A percentile compares a stretch with the other conserved stretches of the same genome.
Evolutionary conservation across 1,284 basidiomycete genomes (phyloP).

Genomic region (Laetiporus sulphureus): DNA sequence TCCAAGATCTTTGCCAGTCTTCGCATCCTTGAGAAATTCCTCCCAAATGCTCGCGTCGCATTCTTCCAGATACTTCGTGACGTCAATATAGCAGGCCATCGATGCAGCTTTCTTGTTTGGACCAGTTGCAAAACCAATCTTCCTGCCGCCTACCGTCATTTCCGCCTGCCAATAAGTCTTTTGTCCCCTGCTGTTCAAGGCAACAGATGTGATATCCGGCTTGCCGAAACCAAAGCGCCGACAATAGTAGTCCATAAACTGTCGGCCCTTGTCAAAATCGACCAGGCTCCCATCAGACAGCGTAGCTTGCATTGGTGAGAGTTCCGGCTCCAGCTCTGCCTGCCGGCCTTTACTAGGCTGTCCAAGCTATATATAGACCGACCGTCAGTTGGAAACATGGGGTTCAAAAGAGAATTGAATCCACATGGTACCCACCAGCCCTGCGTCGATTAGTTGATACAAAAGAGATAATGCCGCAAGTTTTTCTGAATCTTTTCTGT

Average conservation of each 20-base stretch:
- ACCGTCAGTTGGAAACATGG: neutral
- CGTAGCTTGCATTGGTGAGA: constrained; percentile 20
- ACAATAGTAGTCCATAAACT: constrained; percentile 96
- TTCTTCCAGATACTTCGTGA: constrained; percentile 78
- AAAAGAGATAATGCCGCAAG: constrained; percentile 70
- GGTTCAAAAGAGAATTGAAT: neutral
- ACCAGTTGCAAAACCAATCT: constrained; percentile 75
- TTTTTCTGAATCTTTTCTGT: constrained; percentile 67
- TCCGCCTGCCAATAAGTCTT: constrained; percentile 66
- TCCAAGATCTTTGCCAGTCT: constrained; percentile 62
- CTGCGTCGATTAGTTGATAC: constrained; percentile 58
- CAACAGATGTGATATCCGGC: constrained; percentile 66
- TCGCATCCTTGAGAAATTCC: constrained; percentile 54
- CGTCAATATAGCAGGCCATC: constrained; percentile 80
- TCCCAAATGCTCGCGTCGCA: constrained; percentile 82
- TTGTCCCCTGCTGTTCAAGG: constrained; percentile 21
- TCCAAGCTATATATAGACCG: neutral
- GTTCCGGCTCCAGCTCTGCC: neutral
- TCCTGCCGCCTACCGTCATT: constrained; percentile 74
- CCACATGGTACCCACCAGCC: constrained; percentile 37
- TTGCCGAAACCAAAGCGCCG: constrained; percentile 74
- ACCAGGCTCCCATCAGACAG: constrained; percentile 68
- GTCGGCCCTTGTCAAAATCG: constrained; percentile 71
- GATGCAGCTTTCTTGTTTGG: constrained; percentile 73
- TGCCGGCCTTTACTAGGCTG: constrained; percentile 13